Conservation (phyloP, 176 grass and related monocot species). For the Zoysia japonica region DNA sequence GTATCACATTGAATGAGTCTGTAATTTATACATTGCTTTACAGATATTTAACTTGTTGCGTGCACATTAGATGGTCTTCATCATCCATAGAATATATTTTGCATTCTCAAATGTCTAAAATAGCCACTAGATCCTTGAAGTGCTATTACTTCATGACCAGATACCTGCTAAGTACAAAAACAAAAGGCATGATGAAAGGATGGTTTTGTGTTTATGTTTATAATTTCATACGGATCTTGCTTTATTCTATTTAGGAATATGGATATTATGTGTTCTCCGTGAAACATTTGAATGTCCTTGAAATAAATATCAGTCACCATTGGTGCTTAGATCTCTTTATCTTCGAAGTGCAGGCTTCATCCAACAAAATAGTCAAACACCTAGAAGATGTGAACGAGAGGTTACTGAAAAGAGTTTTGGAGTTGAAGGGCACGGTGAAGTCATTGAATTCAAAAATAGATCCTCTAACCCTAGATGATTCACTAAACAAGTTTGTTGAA, state of each 20-base stretch:
- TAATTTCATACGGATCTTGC: not conserved
- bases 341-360: conserved; percentile 49
- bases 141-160: not conserved
- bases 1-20: not conserved
- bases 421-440: conserved; percentile 46
- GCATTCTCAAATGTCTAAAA: not conserved
- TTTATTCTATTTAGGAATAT: not conserved
- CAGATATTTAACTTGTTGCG: conserved; percentile 1
- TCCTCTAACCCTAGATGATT: conserved; percentile 58
- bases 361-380: conserved; percentile 44
- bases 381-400: conserved; percentile 47
- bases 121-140: conserved; percentile 8
- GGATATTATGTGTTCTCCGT: not conserved
- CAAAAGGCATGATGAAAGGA: conserved; percentile 14
- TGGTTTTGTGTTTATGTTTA: not conserved
- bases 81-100: conserved; percentile 5
- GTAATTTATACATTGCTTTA: not conserved
- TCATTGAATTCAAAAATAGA: conserved; percentile 60
- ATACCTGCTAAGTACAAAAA: not conserved
- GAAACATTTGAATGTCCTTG: conserved; percentile 1
- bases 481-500: conserved; percentile 64
- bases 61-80: not conserved
- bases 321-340: conserved; percentile 33
- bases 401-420: conserved; percentile 47
- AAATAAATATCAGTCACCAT: conserved; percentile 4